Evolutionary conservation across 2,329 filamentous ascomycete genomes (phyloP).

Genomic region (Akanthomyces lecanii): DNA sequence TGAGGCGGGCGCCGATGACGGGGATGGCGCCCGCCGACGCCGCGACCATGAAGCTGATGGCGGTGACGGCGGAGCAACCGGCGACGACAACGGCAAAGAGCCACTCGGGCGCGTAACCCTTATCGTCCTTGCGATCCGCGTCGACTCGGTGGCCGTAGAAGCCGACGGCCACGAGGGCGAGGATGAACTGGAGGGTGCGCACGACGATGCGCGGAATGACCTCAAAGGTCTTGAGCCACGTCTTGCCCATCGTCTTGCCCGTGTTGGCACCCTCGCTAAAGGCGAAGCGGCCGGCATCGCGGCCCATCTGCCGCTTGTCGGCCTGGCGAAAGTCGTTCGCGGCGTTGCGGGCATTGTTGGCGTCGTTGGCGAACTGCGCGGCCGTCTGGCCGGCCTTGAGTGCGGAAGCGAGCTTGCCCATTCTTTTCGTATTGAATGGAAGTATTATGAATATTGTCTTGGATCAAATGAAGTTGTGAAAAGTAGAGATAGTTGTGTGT

Average conservation of each 20-base stretch:
- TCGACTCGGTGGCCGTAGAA: slow-evolving; percentile 64
- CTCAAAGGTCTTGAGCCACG: slow-evolving; percentile 44
- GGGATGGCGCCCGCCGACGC: slow-evolving; percentile 35
- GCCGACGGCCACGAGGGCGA: slow-evolving; percentile 64
- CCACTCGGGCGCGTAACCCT: slow-evolving; percentile 54
- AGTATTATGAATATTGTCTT: not conserved
- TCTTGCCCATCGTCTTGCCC: slow-evolving; percentile 41
- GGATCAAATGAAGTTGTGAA: not conserved
- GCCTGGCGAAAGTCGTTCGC: slow-evolving; percentile 29
- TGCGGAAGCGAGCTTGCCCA: slow-evolving; percentile 29
- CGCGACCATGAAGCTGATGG: slow-evolving; percentile 38
- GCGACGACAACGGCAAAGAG: slow-evolving; percentile 59
- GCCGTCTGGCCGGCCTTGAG: slow-evolving; percentile 33
- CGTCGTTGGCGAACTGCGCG: slow-evolving; percentile 30
- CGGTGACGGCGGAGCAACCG: slow-evolving; percentile 49
- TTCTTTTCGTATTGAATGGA: slow-evolving; percentile 17
- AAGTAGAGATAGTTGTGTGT: not conserved
- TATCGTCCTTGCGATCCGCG: slow-evolving; percentile 33
- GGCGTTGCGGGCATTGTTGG: slow-evolving; percentile 25
- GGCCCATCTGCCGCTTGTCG: slow-evolving; percentile 32
- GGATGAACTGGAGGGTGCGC: slow-evolving; percentile 65
- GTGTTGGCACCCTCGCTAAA: slow-evolving; percentile 33
- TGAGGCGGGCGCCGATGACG: slow-evolving; percentile 29
- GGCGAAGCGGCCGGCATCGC: slow-evolving; percentile 29
- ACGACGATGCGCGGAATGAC: slow-evolving; percentile 47